These are phyloP conservation scores for Trichophyton equinum DNA, from an alignment of 2,329 filamentous ascomycete genomes.

Conservation along the genomic window DNA sequence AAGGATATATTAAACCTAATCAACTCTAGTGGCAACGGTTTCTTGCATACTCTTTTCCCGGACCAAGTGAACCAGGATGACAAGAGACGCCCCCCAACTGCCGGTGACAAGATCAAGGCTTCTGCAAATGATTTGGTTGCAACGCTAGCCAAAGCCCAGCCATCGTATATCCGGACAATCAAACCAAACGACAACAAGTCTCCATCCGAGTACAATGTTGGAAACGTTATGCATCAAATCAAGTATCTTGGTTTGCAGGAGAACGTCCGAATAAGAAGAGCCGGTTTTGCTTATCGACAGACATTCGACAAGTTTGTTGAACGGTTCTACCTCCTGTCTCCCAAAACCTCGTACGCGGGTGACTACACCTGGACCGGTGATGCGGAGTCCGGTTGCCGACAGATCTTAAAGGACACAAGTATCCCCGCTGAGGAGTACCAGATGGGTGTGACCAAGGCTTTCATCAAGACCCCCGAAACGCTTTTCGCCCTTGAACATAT, in stretches of 20 bases:
- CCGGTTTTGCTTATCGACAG: slow-evolving; percentile 92
- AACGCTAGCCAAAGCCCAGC: slow-evolving; percentile 92
- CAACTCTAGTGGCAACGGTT: slow-evolving; percentile 68
- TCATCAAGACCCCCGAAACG: slow-evolving; percentile 96
- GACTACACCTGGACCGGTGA: slow-evolving; percentile 95
- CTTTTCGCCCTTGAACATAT: slow-evolving; percentile 94
- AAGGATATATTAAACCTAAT: slow-evolving; percentile 88
- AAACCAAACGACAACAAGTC: slow-evolving; percentile 99
- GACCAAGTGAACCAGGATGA: slow-evolving; percentile 92
- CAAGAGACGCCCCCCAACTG: slow-evolving; percentile 81
- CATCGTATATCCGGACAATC: slow-evolving; percentile 96
- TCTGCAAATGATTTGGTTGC: slow-evolving; percentile 92
- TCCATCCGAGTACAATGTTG: slow-evolving; percentile 76
- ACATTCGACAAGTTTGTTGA: slow-evolving; percentile 98
- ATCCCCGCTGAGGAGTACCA: slow-evolving; percentile 94
- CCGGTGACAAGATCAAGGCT: slow-evolving; percentile 87
- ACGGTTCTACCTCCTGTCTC: slow-evolving; percentile 87
- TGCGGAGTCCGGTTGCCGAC: slow-evolving; percentile 71
- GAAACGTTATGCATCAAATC: slow-evolving; percentile 93
- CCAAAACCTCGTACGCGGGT: slow-evolving; percentile 88
- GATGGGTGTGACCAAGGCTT: slow-evolving; percentile 91
- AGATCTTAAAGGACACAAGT: slow-evolving; percentile 91
- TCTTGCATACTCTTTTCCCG: slow-evolving; percentile 81
- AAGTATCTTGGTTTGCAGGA: slow-evolving; percentile 99
- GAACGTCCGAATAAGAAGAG: slow-evolving; percentile 92